These are phyloP conservation scores for Cystobasidium pallidum DNA, from an alignment of 1,284 basidiomycete genomes.

Conservation along the genomic window DNA sequence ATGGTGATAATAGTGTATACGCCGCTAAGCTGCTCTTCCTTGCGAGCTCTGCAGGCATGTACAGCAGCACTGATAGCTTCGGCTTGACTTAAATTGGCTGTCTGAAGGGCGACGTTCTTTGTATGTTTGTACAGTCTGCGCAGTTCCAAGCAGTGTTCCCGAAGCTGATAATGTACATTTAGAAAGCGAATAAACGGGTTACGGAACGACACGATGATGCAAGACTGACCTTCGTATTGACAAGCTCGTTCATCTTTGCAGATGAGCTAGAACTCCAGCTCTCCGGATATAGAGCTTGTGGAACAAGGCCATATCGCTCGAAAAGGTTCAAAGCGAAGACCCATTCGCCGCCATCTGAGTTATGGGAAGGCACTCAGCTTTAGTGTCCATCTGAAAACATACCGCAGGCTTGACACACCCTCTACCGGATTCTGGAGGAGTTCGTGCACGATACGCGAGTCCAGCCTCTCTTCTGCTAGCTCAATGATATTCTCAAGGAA, in stretches of 20 bases:
- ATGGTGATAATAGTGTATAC: conserved; percentile 85
- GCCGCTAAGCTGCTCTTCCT: conserved; percentile 80
- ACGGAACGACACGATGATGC: not conserved
- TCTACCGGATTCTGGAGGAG: conserved; percentile 76
- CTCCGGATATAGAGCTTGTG: conserved; percentile 81
- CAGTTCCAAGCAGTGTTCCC: conserved; percentile 83
- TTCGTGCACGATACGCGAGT: conserved; percentile 77
- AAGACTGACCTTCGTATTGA: conserved; percentile 64
- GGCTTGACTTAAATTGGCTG: conserved; percentile 49
- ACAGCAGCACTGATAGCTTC: conserved; percentile 48
- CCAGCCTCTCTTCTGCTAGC: conserved; percentile 75
- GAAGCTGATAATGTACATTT: conserved; percentile 59
- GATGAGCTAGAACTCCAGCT: conserved; percentile 79
- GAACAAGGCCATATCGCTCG: conserved; percentile 79
- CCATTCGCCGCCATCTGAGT: conserved; percentile 12
- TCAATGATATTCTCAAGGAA: conserved; percentile 89
- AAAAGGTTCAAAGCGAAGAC: conserved; percentile 88
- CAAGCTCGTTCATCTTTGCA: conserved; percentile 70
- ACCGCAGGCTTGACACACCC: conserved; percentile 70
- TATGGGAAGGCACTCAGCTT: not conserved
- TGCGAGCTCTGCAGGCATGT: conserved; percentile 62
- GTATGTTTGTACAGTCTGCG: conserved; percentile 63
- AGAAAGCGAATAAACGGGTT: not conserved
- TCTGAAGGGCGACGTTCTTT: conserved; percentile 58
- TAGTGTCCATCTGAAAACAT: not conserved